Percentiles rank a stretch among this genome's conserved stretches.
Evolutionary conservation across 257 asterid species (phyloP).

Genomic region (Handroanthus guayacan): DNA sequence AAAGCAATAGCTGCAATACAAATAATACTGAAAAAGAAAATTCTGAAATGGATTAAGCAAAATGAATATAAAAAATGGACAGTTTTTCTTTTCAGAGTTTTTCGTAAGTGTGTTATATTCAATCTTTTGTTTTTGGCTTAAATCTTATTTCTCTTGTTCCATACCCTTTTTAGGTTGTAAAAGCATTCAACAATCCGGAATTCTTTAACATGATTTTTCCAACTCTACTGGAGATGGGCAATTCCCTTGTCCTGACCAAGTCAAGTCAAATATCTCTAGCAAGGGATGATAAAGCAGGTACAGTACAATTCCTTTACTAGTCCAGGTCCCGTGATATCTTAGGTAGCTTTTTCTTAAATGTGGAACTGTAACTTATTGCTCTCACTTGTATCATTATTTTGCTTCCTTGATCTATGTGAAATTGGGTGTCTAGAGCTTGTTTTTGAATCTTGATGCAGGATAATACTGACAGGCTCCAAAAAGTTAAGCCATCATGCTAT

Average conservation of each 20-base stretch:
- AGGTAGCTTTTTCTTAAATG: not conserved
- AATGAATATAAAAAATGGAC: not conserved
- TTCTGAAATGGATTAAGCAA: conserved; percentile 3
- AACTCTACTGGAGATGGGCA: conserved; percentile 73
- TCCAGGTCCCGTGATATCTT: conserved; percentile 26
- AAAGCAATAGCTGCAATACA: not conserved
- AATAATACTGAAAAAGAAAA: not conserved
- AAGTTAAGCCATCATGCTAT: not conserved
- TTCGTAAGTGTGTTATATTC: not conserved
- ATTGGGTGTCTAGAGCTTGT: conserved; percentile 5
- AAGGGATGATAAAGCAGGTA: conserved; percentile 69
- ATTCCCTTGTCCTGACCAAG: conserved; percentile 44
- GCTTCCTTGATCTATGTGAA: not conserved
- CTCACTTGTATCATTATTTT: not conserved
- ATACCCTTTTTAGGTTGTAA: conserved; percentile 61
- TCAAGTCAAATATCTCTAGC: conserved; percentile 51
- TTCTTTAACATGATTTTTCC: conserved; percentile 78
- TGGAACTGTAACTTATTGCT: conserved; percentile 3
- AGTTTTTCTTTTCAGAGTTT: conserved; percentile 9
- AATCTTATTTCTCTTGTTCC: conserved; percentile 34
- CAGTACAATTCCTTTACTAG: conserved; percentile 30
- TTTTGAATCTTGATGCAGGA: not conserved
- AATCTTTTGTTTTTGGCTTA: conserved; percentile 28
- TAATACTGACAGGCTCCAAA: not conserved
- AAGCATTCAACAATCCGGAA: conserved; percentile 75